Conservation (phyloP, 768 basidiomycete species). For the Chalciporus sphaerocephalus region DNA sequence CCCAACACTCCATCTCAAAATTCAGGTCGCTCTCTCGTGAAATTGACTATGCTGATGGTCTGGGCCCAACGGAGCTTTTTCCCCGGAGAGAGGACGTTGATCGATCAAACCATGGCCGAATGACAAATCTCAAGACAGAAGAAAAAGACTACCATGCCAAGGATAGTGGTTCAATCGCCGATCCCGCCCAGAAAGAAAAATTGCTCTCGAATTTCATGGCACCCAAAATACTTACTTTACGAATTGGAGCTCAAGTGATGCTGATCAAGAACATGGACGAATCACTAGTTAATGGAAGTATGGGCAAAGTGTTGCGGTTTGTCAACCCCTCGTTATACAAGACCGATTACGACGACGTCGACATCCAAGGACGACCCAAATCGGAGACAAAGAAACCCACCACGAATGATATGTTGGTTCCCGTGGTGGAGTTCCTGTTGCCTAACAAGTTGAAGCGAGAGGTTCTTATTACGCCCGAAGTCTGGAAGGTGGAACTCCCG, state of each 20-base stretch:
- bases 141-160: constrained; percentile 48
- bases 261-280: constrained; percentile 93
- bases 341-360: constrained; percentile 37
- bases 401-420: constrained; percentile 42
- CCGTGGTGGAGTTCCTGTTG: constrained; percentile 74
- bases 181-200: constrained; percentile 60
- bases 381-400: constrained; percentile 26
- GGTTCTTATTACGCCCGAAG: constrained; percentile 62
- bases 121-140: constrained; percentile 55
- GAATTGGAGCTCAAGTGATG: constrained; percentile 87
- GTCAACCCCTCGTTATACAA: constrained; percentile 47
- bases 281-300: constrained; percentile 87
- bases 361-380: constrained; percentile 34
- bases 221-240: constrained; percentile 60
- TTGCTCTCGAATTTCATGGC: constrained; percentile 92
- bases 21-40: constrained; percentile 69
- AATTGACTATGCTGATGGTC: constrained; percentile 74
- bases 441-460: constrained; percentile 52
- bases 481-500: constrained; percentile 86
- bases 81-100: constrained; percentile 93
- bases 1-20: constrained; percentile 55
- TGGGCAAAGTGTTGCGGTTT: constrained; percentile 82
- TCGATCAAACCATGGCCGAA: constrained; percentile 67
- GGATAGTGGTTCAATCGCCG: constrained; percentile 60
- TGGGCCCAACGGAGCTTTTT: constrained; percentile 90